These are phyloP conservation scores for Aspergillus cavernicola DNA, from an alignment of 495 filamentous ascomycete species.

Conservation along the genomic window DNA sequence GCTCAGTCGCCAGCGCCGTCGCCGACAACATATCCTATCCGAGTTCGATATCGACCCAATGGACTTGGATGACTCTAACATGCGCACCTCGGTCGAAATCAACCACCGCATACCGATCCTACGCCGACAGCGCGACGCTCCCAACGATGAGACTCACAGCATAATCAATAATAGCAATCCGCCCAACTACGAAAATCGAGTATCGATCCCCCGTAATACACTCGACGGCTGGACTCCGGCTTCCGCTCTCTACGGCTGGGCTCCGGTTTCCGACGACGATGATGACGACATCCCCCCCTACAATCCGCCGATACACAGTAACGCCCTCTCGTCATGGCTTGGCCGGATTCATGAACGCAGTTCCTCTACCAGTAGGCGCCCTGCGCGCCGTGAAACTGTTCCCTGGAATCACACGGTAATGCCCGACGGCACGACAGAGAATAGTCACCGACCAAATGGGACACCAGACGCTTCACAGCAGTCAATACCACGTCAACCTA, in stretches of 20 bases:
- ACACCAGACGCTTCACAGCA: slow-evolving; percentile 44
- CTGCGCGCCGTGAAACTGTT: slow-evolving; percentile 23
- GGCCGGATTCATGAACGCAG: slow-evolving; percentile 27
- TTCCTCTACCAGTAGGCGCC: slow-evolving; percentile 22
- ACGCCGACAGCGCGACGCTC: slow-evolving; percentile 31
- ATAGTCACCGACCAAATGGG: slow-evolving; percentile 18
- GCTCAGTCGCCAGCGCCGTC: slow-evolving; percentile 34
- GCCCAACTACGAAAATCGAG: slow-evolving; percentile 47
- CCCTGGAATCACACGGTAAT: background rate
- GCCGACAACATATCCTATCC: slow-evolving; percentile 27
- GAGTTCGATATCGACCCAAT: slow-evolving; percentile 39
- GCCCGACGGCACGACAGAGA: slow-evolving; percentile 21
- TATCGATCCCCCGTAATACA: slow-evolving; percentile 41
- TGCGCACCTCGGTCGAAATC: slow-evolving; percentile 35
- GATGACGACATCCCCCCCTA: slow-evolving; percentile 39
- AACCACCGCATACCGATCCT: slow-evolving; percentile 43
- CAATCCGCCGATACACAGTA: slow-evolving; percentile 26
- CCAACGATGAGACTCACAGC: slow-evolving; percentile 10
- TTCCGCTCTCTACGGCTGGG: slow-evolving; percentile 60
- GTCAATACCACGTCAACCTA: slow-evolving; percentile 46
- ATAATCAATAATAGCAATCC: slow-evolving; percentile 19
- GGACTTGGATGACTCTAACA: slow-evolving; percentile 38
- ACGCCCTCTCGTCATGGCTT: slow-evolving; percentile 27
- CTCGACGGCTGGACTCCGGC: slow-evolving; percentile 61
- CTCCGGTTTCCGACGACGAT: slow-evolving; percentile 53